phyloP scores from a whole-genome alignment of 2,329 filamentous ascomycete species.

The Cladobotryum mycophilum region DNA sequence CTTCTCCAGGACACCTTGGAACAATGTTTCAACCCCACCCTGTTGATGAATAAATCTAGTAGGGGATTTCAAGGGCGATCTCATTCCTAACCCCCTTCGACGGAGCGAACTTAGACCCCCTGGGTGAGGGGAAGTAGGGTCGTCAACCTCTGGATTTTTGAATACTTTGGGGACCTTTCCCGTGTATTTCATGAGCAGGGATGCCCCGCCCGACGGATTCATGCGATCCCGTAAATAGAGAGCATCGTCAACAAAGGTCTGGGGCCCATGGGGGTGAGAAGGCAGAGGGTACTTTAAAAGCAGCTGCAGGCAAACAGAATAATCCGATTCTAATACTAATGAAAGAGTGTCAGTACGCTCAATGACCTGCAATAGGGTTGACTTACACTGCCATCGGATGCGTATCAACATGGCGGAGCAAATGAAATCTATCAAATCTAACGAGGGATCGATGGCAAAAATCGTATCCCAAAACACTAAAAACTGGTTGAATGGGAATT shows the following conservation, averaged over 20 bases:
- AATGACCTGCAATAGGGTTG: neutral
- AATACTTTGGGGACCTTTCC: conserved; percentile 40
- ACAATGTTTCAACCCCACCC: conserved; percentile 59
- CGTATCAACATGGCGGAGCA: conserved; percentile 90
- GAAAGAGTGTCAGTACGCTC: neutral
- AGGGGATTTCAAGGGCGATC: conserved; percentile 42
- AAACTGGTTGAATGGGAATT: conserved; percentile 83
- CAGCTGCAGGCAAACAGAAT: conserved; percentile 74
- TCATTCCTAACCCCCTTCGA: conserved; percentile 33
- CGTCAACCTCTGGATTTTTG: neutral
- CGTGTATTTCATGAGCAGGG: conserved; percentile 67
- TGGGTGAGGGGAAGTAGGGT: conserved; percentile 30
- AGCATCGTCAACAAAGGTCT: conserved; percentile 81
- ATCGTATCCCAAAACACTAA: conserved; percentile 85
- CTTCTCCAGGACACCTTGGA: conserved; percentile 67
- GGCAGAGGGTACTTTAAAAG: conserved; percentile 78
- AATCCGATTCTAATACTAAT: conserved; percentile 76
- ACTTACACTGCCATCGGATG: conserved; percentile 80
- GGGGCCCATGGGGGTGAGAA: conserved; percentile 55
- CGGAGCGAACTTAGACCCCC: conserved; percentile 31
- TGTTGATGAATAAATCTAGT: conserved; percentile 50
- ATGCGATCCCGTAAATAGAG: conserved; percentile 65
- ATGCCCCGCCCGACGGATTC: conserved; percentile 52
- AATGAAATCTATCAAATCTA: conserved; percentile 82
- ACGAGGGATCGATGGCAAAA: conserved; percentile 74